These are phyloP conservation scores for Alternaria arborescens DNA, from an alignment of 2,329 filamentous ascomycete genomes.

Conservation along the genomic window DNA sequence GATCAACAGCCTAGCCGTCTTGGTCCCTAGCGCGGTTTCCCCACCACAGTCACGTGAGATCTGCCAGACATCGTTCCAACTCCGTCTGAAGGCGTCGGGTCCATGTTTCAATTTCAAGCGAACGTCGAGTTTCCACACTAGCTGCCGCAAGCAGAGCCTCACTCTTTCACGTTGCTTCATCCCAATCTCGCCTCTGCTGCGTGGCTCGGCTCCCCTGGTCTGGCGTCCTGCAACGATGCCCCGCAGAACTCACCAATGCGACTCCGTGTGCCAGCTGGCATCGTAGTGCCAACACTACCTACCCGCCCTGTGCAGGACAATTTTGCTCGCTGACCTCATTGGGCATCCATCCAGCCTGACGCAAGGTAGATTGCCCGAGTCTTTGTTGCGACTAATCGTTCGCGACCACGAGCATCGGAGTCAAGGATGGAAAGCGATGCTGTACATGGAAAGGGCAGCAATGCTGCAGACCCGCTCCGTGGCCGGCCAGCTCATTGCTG, in stretches of 20 bases:
- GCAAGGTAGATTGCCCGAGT: constrained; percentile 50
- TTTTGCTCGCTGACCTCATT: constrained; percentile 45
- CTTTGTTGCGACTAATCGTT: constrained; percentile 49
- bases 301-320: constrained; percentile 44
- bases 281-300: constrained; percentile 45
- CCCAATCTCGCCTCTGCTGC: constrained; percentile 30
- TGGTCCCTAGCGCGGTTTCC: constrained; percentile 20
- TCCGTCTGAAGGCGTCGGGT: constrained; percentile 17
- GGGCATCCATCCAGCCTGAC: constrained; percentile 37
- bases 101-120: constrained; percentile 17
- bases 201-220: constrained; percentile 33
- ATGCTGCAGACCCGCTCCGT: constrained; percentile 49
- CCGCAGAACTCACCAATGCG: constrained; percentile 42
- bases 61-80: constrained; percentile 16
- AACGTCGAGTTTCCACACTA: constrained; percentile 9
- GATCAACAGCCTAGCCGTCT: constrained; percentile 26
- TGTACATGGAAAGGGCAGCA: constrained; percentile 44
- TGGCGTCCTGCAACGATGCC: constrained; percentile 39
- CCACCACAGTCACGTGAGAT: constrained; percentile 17
- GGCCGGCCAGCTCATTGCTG: constrained; percentile 47
- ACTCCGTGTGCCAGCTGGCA: constrained; percentile 43
- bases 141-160: constrained; percentile 34
- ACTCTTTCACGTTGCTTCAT: constrained; percentile 27
- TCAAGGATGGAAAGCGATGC: constrained; percentile 43
- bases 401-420: constrained; percentile 46